These are phyloP conservation scores for Biscogniauxia marginata DNA, from an alignment of 2,329 filamentous ascomycete species.

Conservation along the genomic window DNA sequence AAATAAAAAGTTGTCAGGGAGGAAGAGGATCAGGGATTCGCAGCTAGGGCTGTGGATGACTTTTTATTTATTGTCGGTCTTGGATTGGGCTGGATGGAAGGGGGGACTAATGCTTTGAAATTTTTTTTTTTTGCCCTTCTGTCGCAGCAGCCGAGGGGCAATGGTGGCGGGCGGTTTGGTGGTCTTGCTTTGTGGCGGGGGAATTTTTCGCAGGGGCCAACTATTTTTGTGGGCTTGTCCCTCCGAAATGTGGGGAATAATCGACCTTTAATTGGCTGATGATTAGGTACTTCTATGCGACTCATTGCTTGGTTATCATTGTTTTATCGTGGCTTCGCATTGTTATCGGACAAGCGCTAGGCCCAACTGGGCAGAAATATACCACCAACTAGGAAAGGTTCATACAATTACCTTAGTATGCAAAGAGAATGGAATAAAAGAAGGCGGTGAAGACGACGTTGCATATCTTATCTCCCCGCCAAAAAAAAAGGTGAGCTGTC, in stretches of 20 bases:
- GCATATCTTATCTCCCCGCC: constrained; percentile 1
- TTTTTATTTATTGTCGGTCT: constrained; percentile 7
- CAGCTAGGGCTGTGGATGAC: constrained; percentile 12
- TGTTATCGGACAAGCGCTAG: background rate
- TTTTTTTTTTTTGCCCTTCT: background rate
- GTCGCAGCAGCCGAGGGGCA: background rate
- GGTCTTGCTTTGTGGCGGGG: background rate
- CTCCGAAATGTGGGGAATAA: background rate
- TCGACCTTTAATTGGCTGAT: background rate
- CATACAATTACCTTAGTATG: background rate
- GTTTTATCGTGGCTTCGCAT: background rate
- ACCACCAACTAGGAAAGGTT: background rate
- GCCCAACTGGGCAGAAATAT: background rate
- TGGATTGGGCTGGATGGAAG: constrained; percentile 14
- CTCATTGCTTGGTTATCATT: background rate
- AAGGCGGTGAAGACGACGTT: background rate
- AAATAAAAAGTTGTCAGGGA: constrained; percentile 10
- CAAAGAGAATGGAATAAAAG: background rate
- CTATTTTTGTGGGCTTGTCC: background rate
- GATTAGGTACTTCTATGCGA: background rate
- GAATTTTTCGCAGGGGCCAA: no score
- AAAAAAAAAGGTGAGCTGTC: constrained; percentile 1
- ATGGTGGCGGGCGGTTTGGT: background rate
- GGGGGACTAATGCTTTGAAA: no score
- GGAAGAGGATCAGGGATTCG: background rate